Evolutionary conservation across 2,329 filamentous ascomycete species (phyloP).

Genomic region (Didymella sp.): DNA sequence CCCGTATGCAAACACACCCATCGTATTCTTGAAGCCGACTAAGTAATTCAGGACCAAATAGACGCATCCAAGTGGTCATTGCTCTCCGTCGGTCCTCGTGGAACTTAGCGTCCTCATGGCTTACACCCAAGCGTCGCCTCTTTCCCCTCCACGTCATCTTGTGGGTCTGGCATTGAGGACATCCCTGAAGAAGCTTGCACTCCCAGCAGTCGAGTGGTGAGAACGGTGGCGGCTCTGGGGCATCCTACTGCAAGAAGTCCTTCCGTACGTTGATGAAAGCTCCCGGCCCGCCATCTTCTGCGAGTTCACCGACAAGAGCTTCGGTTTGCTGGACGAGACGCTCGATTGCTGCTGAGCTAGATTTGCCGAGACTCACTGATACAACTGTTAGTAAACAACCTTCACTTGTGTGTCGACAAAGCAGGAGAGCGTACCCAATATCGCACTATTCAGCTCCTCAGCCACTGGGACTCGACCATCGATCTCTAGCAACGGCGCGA

Average conservation of each 20-base stretch:
- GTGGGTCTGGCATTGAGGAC: background rate
- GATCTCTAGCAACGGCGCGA: constrained; percentile 79
- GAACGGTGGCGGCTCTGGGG: background rate
- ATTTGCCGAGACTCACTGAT: constrained; percentile 88
- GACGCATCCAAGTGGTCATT: background rate
- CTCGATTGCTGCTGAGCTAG: constrained; percentile 84
- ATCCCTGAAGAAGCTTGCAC: background rate
- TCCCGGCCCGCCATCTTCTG: constrained; percentile 78
- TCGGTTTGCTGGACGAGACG: constrained; percentile 85
- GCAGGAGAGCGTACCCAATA: constrained; percentile 68
- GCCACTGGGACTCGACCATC: constrained; percentile 79
- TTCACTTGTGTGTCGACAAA: background rate
- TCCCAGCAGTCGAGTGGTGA: background rate
- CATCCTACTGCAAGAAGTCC: constrained; percentile 43
- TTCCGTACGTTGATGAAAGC: constrained; percentile 75
- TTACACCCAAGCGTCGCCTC: background rate
- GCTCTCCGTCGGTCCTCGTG: background rate
- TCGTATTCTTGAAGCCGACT: background rate
- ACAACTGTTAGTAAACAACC: constrained; percentile 31
- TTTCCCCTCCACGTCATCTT: background rate
- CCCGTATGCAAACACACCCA: background rate
- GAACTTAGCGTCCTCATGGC: background rate
- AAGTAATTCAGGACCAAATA: background rate
- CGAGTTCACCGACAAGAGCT: constrained; percentile 81
- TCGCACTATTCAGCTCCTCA: constrained; percentile 92